phyloP scores from a whole-genome alignment of 495 filamentous ascomycete genomes.

The Hypoxylon trugodes region DNA sequence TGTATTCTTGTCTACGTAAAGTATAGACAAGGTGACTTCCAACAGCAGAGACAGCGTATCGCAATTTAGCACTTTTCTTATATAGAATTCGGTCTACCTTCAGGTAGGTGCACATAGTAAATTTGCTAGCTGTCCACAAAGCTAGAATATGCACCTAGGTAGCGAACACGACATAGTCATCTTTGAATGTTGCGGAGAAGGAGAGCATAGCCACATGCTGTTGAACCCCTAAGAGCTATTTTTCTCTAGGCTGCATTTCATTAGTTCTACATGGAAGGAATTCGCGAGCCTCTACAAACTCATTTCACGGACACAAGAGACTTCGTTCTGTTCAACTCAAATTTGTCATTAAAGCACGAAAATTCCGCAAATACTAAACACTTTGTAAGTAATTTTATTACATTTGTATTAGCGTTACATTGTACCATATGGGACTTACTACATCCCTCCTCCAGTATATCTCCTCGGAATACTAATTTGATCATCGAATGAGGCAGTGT shows the following conservation, averaged over 20 bases:
- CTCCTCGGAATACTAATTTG: constrained; percentile 1
- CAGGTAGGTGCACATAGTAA: no score
- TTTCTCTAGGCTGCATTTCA: not conserved
- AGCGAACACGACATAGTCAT: not conserved
- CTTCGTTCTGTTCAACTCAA: no score
- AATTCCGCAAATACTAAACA: no score
- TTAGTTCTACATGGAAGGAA: not conserved
- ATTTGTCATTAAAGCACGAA: no score
- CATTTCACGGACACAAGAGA: not conserved
- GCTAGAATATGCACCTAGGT: not conserved
- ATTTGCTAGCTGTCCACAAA: no score
- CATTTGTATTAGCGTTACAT: not conserved
- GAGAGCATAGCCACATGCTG: constrained; percentile 9
- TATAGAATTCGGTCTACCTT: no score
- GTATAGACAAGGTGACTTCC: no score
- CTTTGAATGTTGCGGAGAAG: not conserved
- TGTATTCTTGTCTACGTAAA: no score
- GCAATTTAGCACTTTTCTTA: no score
- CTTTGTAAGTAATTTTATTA: not conserved
- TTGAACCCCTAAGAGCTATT: not conserved
- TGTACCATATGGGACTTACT: no score
- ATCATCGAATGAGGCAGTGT: constrained; percentile 24
- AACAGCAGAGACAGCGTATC: no score
- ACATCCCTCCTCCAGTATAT: not conserved
- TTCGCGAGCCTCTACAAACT: not conserved